A percentile compares a stretch with the other conserved stretches of the same genome.
phyloP scores from a whole-genome alignment of 2,329 filamentous ascomycete genomes.

The Trichoderma citrinoviride region DNA sequence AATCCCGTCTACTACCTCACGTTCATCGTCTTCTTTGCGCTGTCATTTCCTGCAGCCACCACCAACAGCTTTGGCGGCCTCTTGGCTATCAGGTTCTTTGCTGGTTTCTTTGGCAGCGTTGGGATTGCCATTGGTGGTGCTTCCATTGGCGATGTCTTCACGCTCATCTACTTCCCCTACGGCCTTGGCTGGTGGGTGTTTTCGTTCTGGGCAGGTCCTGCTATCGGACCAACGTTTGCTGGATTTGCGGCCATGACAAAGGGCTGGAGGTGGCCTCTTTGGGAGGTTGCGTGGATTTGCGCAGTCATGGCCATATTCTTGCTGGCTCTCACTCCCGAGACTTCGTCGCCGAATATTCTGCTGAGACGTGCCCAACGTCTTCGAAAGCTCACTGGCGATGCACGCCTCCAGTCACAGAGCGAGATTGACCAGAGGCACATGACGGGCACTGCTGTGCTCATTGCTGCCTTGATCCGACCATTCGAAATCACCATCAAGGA shows the following conservation, averaged over 20 bases:
- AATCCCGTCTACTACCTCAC: slow-evolving; percentile 9
- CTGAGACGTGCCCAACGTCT: slow-evolving; percentile 55
- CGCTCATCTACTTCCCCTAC: slow-evolving; percentile 53
- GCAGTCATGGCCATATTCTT: slow-evolving; percentile 52
- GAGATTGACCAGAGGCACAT: slow-evolving; percentile 28
- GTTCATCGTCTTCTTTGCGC: slow-evolving; percentile 3
- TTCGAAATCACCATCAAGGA: slow-evolving; percentile 37
- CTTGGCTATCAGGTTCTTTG: slow-evolving; percentile 60
- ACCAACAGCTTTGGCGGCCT: slow-evolving; percentile 42
- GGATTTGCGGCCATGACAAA: slow-evolving; percentile 49
- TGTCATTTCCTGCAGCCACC: slow-evolving; percentile 1
- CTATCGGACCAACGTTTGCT: slow-evolving; percentile 13
- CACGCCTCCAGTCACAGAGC: slow-evolving; percentile 23
- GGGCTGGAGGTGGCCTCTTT: slow-evolving; percentile 56
- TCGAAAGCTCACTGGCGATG: slow-evolving; percentile 33
- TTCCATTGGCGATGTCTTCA: slow-evolving; percentile 52
- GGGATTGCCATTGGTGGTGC: slow-evolving; percentile 60
- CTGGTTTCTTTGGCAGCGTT: slow-evolving; percentile 64
- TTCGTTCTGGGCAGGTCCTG: slow-evolving; percentile 32
- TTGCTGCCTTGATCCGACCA: slow-evolving; percentile 29
- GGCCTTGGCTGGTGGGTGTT: slow-evolving; percentile 58
- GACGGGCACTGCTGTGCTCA: slow-evolving; percentile 23
- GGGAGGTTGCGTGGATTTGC: slow-evolving; percentile 56
- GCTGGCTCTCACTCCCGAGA: slow-evolving; percentile 58
- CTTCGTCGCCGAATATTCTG: slow-evolving; percentile 52